phyloP scores from a whole-genome alignment of 495 filamentous ascomycete genomes.

The Penicillium manginii region DNA sequence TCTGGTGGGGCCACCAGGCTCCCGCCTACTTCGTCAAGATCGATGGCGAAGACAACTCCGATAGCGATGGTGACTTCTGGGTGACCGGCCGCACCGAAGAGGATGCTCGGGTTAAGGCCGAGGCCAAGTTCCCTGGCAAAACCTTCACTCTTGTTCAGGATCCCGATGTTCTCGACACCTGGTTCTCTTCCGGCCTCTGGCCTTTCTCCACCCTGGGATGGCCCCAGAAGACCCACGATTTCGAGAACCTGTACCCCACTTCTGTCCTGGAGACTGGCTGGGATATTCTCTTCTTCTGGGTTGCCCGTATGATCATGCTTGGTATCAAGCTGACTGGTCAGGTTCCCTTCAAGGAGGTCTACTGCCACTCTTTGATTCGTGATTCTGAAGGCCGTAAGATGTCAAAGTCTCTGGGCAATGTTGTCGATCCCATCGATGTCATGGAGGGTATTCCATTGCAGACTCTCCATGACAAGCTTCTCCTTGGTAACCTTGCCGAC shows the following conservation, averaged over 20 bases:
- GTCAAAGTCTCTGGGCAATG: conserved; percentile 84
- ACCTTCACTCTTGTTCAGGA: conserved; percentile 69
- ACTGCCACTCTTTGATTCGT: conserved; percentile 75
- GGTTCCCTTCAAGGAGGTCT: conserved; percentile 78
- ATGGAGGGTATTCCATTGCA: conserved; percentile 74
- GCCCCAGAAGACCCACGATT: conserved; percentile 68
- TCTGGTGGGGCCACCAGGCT: conserved; percentile 86
- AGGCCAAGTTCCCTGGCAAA: conserved; percentile 68
- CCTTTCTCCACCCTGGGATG: conserved; percentile 83
- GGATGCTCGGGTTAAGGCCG: conserved; percentile 66
- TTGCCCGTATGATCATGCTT: conserved; percentile 83
- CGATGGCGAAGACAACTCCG: conserved; percentile 61
- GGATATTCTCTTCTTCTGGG: conserved; percentile 90
- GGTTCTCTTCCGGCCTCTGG: conserved; percentile 83
- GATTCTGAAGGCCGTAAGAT: conserved; percentile 83
- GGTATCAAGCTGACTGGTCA: conserved; percentile 75
- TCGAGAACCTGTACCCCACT: conserved; percentile 74
- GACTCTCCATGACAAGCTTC: conserved; percentile 69
- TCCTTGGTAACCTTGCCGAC: conserved; percentile 70
- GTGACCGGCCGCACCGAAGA: conserved; percentile 68
- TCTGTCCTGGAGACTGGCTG: conserved; percentile 79
- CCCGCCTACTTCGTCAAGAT: conserved; percentile 75
- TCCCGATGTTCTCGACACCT: conserved; percentile 78
- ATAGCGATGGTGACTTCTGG: conserved; percentile 64
- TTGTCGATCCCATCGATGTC: conserved; percentile 81